A percentile compares a stretch with the other conserved stretches of the same genome.
Evolutionary conservation across 345 rosid species (phyloP).

Genomic region (Draba incana): DNA sequence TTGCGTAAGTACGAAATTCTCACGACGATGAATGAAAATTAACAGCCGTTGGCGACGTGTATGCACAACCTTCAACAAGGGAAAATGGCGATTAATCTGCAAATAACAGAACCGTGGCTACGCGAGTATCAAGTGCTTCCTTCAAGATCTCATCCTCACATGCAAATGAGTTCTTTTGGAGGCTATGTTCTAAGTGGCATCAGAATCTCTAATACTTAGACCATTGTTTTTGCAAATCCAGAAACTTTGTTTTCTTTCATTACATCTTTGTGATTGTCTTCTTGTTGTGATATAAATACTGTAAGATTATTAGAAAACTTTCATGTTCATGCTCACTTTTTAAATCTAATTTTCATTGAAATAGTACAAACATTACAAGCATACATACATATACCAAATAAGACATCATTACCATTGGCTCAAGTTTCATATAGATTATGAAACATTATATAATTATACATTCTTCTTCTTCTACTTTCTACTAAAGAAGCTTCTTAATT

Average conservation of each 20-base stretch:
- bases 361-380: constrained; percentile 1
- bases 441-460: constrained; percentile 42
- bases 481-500: constrained; percentile 62
- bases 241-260: not conserved
- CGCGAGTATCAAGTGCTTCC: constrained; percentile 98
- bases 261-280: constrained; percentile 27
- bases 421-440: constrained; percentile 60
- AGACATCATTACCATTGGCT: constrained; percentile 18
- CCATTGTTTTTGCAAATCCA: constrained; percentile 3
- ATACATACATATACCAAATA: not conserved
- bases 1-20: constrained; percentile 11
- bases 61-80: constrained; percentile 83
- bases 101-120: constrained; percentile 95
- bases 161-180: constrained; percentile 89
- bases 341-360: not conserved
- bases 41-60: constrained; percentile 82
- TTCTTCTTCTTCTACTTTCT: constrained; percentile 52
- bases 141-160: constrained; percentile 88
- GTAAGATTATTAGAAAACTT: not conserved
- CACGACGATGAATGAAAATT: not conserved
- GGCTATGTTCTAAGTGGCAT: constrained; percentile 91
- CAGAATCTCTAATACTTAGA: constrained; percentile 50
- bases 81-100: constrained; percentile 83
- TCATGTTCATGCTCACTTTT: not conserved
- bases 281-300: constrained; percentile 26